Evolutionary conservation across 306 rosid species (phyloP).

Genomic region (Lotus japonicus): DNA sequence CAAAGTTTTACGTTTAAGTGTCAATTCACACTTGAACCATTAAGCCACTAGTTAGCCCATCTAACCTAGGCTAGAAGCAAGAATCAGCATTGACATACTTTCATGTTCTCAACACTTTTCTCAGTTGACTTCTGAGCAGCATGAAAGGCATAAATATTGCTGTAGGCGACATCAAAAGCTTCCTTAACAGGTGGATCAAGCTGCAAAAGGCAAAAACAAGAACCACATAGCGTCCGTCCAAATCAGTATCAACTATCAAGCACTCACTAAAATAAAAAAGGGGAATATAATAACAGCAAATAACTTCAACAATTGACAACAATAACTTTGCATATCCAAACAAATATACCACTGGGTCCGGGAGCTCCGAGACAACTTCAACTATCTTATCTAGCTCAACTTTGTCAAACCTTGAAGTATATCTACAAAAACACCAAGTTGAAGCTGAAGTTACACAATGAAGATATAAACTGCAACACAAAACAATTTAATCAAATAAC

Average conservation of each 20-base stretch:
- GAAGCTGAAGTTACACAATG: not conserved
- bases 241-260: not conserved
- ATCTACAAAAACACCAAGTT: constrained; percentile 35
- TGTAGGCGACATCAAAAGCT: constrained; percentile 88
- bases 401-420: constrained; percentile 75
- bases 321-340: not conserved
- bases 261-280: not conserved
- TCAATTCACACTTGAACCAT: not conserved
- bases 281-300: not conserved
- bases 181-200: constrained; percentile 63
- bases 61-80: not conserved
- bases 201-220: constrained; percentile 38
- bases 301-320: not conserved
- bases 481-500: not conserved
- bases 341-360: constrained; percentile 74
- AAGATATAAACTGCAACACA: not conserved
- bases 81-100: constrained; percentile 42
- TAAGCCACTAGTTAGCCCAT: not conserved
- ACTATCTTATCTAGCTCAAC: constrained; percentile 56
- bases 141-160: constrained; percentile 92
- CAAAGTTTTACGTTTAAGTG: not conserved
- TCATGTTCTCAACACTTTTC: constrained; percentile 82
- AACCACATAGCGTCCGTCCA: not conserved
- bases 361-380: constrained; percentile 65
- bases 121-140: constrained; percentile 77